A percentile compares a stretch with the other conserved stretches of the same genome.
Evolutionary conservation across 106 monocot genomes (phyloP).

Genomic region (Phalaenopsis aphrodite): DNA sequence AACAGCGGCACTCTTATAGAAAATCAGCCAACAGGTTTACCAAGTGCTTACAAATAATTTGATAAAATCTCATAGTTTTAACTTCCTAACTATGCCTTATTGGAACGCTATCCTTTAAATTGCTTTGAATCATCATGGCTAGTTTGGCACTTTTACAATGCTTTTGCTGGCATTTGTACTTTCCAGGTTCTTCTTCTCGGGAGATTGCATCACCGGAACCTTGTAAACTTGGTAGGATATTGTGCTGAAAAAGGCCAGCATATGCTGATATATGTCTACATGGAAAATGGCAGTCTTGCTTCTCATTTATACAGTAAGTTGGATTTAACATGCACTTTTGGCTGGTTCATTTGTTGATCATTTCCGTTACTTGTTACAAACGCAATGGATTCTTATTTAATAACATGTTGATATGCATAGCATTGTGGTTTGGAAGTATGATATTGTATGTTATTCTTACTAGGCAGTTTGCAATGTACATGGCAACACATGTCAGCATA

Average conservation of each 20-base stretch:
- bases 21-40: not conserved
- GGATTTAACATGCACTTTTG: not conserved
- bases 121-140: not conserved
- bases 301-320: conserved; percentile 59
- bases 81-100: not conserved
- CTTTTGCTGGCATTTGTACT: not conserved
- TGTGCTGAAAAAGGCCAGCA: conserved; percentile 55
- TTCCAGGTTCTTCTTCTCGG: conserved; percentile 66
- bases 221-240: conserved; percentile 73
- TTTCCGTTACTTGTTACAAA: not conserved
- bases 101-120: not conserved
- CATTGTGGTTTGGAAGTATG: not conserved
- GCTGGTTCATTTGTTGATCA: not conserved
- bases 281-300: conserved; percentile 59
- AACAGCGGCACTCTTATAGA: not conserved
- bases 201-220: conserved; percentile 69
- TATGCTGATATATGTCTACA: conserved; percentile 65
- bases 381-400: not conserved
- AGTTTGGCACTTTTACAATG: not conserved
- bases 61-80: not conserved
- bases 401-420: not conserved
- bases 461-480: not conserved
- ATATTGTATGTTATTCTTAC: not conserved
- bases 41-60: too few species aligned
- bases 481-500: not conserved